Percentiles rank a stretch among this genome's conserved stretches.
phyloP scores from a whole-genome alignment of 176 grass and related monocot genomes.

The Cenchrus purpureus region DNA sequence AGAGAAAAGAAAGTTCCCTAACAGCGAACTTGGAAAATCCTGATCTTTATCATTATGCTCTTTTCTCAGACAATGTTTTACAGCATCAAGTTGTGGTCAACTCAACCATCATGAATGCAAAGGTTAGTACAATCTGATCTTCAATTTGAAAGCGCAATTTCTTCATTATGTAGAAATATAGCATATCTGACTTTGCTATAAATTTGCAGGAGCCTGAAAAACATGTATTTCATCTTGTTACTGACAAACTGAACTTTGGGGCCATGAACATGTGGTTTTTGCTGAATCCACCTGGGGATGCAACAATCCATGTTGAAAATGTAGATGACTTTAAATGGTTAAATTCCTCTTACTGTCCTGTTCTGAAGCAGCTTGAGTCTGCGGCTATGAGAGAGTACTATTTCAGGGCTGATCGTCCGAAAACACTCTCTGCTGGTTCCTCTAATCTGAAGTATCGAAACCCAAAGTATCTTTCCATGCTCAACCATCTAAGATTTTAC shows the following conservation, averaged over 20 bases:
- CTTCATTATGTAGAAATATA: neutral
- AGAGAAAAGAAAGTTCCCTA: conserved; percentile 69
- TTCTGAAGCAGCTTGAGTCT: conserved; percentile 64
- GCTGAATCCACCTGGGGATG: conserved; percentile 65
- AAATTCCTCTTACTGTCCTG: conserved; percentile 69
- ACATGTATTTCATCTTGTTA: conserved; percentile 76
- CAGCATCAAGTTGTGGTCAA: conserved; percentile 70
- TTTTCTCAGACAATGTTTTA: conserved; percentile 77
- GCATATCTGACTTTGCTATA: neutral
- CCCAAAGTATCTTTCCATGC: conserved; percentile 68
- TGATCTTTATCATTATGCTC: conserved; percentile 69
- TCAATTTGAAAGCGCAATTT: conserved; percentile 18
- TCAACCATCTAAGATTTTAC: conserved; percentile 66
- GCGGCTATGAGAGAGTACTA: conserved; percentile 68
- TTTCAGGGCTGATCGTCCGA: conserved; percentile 60
- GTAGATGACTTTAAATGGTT: conserved; percentile 76
- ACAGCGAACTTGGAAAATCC: conserved; percentile 64
- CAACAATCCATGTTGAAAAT: conserved; percentile 72
- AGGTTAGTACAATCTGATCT: conserved; percentile 42
- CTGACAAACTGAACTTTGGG: conserved; percentile 72
- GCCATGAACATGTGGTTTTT: conserved; percentile 83
- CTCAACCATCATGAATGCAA: conserved; percentile 67
- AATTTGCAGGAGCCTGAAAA: conserved; percentile 69
- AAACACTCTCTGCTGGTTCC: conserved; percentile 52
- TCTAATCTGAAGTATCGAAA: conserved; percentile 75